A percentile compares a stretch with the other conserved stretches of the same genome.
Conservation (phyloP, 371 early-diverging fungal genomes). For the Gilbertella persicaria region DNA sequence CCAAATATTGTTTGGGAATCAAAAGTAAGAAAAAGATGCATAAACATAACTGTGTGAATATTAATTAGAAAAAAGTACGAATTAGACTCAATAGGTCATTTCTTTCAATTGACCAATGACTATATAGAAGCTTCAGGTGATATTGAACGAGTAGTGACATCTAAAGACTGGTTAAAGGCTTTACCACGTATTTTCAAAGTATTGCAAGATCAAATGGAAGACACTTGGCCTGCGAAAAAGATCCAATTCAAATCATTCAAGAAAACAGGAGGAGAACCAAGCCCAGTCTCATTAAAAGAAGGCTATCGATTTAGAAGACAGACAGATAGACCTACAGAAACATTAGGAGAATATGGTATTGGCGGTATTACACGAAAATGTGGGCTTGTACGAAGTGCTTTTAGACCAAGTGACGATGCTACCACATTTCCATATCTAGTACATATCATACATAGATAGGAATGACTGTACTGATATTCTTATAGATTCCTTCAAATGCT, state of each 20-base stretch:
- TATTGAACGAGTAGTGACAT: constrained; percentile 17
- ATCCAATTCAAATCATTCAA: background rate
- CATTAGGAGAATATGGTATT: constrained; percentile 50
- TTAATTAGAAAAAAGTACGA: constrained; percentile 37
- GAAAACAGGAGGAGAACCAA: constrained; percentile 9
- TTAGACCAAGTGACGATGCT: constrained; percentile 67
- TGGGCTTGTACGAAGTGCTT: constrained; percentile 59
- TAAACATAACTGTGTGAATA: background rate
- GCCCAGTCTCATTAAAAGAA: constrained; percentile 22
- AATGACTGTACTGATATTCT: background rate
- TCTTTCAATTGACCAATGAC: constrained; percentile 44
- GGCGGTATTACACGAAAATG: constrained; percentile 53
- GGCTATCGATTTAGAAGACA: constrained; percentile 39
- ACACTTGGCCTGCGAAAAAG: constrained; percentile 33
- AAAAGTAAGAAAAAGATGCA: constrained; percentile 27
- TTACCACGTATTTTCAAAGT: constrained; percentile 30
- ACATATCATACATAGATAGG: background rate
- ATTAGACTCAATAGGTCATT: constrained; percentile 53
- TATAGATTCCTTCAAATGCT: constrained; percentile 61
- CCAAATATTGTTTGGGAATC: constrained; percentile 41
- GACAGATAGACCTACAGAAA: constrained; percentile 53
- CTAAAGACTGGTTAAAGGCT: constrained; percentile 36
- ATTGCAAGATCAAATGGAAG: constrained; percentile 34
- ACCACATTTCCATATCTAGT: constrained; percentile 60
- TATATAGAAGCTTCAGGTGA: constrained; percentile 40